Evolutionary conservation across 2,329 filamentous ascomycete genomes (phyloP).

Genomic region (Coleophoma crateriformis): DNA sequence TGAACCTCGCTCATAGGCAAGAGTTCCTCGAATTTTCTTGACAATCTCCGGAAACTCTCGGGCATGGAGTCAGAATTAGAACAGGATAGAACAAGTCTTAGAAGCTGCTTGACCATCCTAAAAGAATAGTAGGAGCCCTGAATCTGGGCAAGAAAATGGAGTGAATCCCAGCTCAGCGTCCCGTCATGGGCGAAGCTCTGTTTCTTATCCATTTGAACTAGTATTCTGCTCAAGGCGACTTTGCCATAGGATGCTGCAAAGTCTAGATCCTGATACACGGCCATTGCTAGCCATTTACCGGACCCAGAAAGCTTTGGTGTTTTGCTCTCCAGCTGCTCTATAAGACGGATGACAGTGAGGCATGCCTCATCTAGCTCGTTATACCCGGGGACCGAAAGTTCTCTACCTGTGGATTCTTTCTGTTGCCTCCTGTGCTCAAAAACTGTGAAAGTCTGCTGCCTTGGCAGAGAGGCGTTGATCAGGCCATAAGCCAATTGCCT

Average conservation of each 20-base stretch:
- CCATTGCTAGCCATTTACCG: conserved; percentile 19
- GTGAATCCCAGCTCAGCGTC: conserved; percentile 22
- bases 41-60: conserved; percentile 5
- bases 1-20: conserved; percentile 14
- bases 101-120: conserved; percentile 24
- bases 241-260: conserved; percentile 19
- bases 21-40: conserved; percentile 12
- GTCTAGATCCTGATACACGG: conserved; percentile 22
- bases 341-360: conserved; percentile 7
- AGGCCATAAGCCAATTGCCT: conserved; percentile 51
- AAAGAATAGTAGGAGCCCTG: conserved; percentile 27
- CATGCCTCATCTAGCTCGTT: conserved; percentile 18
- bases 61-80: conserved; percentile 2
- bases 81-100: conserved; percentile 10
- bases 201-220: conserved; percentile 1
- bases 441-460: conserved; percentile 12
- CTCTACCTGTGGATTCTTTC: conserved; percentile 17
- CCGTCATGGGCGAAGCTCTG: background rate
- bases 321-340: conserved; percentile 9
- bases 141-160: conserved; percentile 25
- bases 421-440: conserved; percentile 24
- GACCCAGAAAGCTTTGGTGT: conserved; percentile 7
- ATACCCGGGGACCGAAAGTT: conserved; percentile 17
- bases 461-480: conserved; percentile 31
- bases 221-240: conserved; percentile 6